Conservation (phyloP, 805 yeast species). For the Wickerhamomyces alni region DNA sequence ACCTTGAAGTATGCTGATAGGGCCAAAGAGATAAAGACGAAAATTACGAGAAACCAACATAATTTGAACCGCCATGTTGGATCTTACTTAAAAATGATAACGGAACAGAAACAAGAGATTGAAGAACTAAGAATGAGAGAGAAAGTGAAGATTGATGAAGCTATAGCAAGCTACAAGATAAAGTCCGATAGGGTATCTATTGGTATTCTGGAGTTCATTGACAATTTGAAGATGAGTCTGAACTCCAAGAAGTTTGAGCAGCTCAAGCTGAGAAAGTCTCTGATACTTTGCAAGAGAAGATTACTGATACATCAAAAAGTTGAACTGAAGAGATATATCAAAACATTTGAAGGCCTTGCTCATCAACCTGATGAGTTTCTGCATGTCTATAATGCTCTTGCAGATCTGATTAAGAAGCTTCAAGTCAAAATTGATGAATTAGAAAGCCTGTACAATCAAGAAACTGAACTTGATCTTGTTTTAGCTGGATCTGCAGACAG, state of each 20-base stretch:
- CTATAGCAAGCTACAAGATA: constrained; percentile 28
- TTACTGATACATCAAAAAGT: constrained; percentile 36
- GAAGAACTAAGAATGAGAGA: constrained; percentile 59
- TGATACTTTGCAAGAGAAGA: constrained; percentile 31
- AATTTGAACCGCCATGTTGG: constrained; percentile 80
- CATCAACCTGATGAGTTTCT: constrained; percentile 21
- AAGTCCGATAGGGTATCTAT: constrained; percentile 34
- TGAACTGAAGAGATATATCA: constrained; percentile 27
- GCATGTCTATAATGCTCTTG: constrained; percentile 22
- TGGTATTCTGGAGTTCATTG: constrained; percentile 36
- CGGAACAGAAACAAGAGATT: constrained; percentile 72
- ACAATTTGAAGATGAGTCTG: constrained; percentile 34
- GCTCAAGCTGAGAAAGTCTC: constrained; percentile 33
- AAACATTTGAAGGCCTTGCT: constrained; percentile 16
- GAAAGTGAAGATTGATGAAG: constrained; percentile 31
- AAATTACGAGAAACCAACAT: constrained; percentile 65
- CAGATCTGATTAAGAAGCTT: constrained; percentile 31
- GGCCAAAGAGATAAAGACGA: constrained; percentile 87
- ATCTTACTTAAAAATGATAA: constrained; percentile 75
- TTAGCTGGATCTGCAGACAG: constrained; percentile 39
- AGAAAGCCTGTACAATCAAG: constrained; percentile 42
- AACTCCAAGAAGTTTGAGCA: constrained; percentile 38
- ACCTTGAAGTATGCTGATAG: constrained; percentile 88
- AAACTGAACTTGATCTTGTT: constrained; percentile 48
- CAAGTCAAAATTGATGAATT: constrained; percentile 42